A percentile compares a stretch with the other conserved stretches of the same genome.
These are phyloP conservation scores for Russula olivacea DNA, from an alignment of 768 basidiomycete species.

Conservation along the genomic window DNA sequence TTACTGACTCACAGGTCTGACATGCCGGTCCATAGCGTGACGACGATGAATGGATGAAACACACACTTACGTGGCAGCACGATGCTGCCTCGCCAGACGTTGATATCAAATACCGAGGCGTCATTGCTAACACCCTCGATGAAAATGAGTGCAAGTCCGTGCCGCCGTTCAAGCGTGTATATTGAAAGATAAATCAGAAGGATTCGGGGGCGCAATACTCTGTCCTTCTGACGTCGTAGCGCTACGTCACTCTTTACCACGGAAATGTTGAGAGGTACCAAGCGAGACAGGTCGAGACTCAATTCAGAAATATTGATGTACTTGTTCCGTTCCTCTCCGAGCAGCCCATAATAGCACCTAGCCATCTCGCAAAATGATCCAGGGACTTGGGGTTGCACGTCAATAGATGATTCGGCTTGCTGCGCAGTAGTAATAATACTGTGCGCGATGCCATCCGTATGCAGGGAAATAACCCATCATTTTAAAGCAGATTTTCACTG, in stretches of 20 bases:
- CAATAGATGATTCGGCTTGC: background rate
- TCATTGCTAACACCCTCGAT: slow-evolving; percentile 83
- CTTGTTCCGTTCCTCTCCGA: background rate
- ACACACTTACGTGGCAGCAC: slow-evolving; percentile 89
- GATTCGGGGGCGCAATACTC: background rate
- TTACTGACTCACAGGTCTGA: background rate
- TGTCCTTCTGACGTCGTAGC: background rate
- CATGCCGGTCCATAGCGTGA: slow-evolving; percentile 57
- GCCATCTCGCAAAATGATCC: background rate
- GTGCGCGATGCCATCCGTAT: too few relatives aligned
- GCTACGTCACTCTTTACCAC: background rate
- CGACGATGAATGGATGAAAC: slow-evolving; percentile 92
- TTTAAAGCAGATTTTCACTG: background rate
- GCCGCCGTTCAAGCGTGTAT: slow-evolving; percentile 96
- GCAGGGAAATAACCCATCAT: too few relatives aligned
- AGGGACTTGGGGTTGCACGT: background rate
- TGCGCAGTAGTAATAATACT: background rate
- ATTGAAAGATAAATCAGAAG: slow-evolving; percentile 39
- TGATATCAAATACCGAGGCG: slow-evolving; percentile 81
- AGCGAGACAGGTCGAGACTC: background rate
- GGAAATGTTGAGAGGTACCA: background rate
- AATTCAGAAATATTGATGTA: background rate
- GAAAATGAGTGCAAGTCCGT: slow-evolving; percentile 96
- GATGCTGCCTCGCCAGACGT: slow-evolving; percentile 75
- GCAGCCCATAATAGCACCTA: background rate